Evolutionary conservation across 2,329 filamentous ascomycete species (phyloP), one percentile per base, ranked within the genome.

Genomic region (Xylariomycetidae sp.): DNA sequence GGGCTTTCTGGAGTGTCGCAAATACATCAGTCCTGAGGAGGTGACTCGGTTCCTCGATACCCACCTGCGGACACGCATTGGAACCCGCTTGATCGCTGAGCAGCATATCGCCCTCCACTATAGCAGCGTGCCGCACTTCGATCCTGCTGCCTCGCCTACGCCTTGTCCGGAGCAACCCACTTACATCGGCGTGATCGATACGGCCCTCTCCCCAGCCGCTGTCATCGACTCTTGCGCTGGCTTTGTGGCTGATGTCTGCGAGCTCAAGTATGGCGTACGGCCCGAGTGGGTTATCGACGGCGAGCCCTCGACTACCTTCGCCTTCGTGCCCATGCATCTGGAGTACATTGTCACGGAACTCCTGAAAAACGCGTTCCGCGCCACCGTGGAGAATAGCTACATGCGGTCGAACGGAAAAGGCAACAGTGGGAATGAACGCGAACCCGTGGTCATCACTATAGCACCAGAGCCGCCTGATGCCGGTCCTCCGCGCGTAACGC

Each of bases 341-440:
- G 90, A 96, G 61, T 98, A 98, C 59, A 95, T 98, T 44, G 76
- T 95, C 44, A 98, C 90, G 0, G 92, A 98, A 60, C 72, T 98
- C 2, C 73, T 98, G 38, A 98, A 98, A 61, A 98, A 98, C 54
- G 86, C 89, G 1, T 98, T 96, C 65, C 79, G 92, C 26, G 90
- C 92, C 4, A 93, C 87, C 0, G 80, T 96, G 8, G 92, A 98
- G 60, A 81, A 75, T 20, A 31, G 25, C 2, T 23, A 19, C 13
- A 10, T 12, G 37, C 79, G 79, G n/a, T n/a, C n/a, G n/a, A n/a
- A n/a, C n/a, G 80, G 76, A 51, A 82, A 84, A n/a, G n/a, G n/a
- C n/a, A n/a, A n/a, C n/a, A n/a, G n/a, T n/a, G n/a, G n/a, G n/a
- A 16, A 16, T 9, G 26, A 29, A 7, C 72, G 75, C 25, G 84